phyloP scores from a whole-genome alignment of 768 basidiomycete species.

The Fistulinella prunicolor region DNA sequence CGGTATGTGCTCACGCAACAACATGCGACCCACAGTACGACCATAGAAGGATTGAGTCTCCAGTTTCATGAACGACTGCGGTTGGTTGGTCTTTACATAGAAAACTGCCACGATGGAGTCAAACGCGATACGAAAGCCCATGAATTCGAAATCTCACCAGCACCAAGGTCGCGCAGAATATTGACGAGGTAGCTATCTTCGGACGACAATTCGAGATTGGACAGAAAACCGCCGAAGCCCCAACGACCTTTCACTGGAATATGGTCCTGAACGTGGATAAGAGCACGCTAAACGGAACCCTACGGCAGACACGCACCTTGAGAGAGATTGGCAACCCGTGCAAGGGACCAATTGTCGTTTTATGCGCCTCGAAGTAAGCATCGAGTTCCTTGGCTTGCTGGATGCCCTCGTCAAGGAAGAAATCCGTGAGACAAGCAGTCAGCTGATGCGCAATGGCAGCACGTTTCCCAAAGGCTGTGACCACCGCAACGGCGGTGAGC shows the following conservation, averaged over 20 bases:
- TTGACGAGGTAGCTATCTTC: constrained; percentile 31
- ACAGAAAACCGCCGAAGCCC: constrained; percentile 36
- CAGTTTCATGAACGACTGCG: constrained; percentile 42
- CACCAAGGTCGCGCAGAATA: constrained; percentile 41
- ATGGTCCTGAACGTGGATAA: constrained; percentile 31
- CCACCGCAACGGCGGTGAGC: constrained; percentile 39
- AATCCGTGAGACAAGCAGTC: constrained; percentile 38
- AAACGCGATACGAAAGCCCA: neutral
- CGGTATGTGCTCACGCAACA: constrained; percentile 14
- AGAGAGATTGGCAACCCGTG: constrained; percentile 42
- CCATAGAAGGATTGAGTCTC: constrained; percentile 34
- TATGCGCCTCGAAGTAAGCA: constrained; percentile 35
- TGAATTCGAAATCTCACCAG: constrained; percentile 26
- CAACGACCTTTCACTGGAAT: constrained; percentile 41
- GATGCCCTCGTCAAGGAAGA: constrained; percentile 44
- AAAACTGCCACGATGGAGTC: constrained; percentile 29
- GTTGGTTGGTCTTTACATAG: constrained; percentile 44
- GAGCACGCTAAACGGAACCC: neutral
- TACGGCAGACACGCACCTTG: constrained; percentile 29
- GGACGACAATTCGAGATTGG: constrained; percentile 20
- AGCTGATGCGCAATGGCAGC: constrained; percentile 53
- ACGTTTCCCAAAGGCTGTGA: constrained; percentile 46
- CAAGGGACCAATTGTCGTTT: constrained; percentile 41
- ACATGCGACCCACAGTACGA: constrained; percentile 20
- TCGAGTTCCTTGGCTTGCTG: constrained; percentile 42